phyloP scores from a whole-genome alignment of 164 flowering plant genomes.

The Magnolia officinalis region DNA sequence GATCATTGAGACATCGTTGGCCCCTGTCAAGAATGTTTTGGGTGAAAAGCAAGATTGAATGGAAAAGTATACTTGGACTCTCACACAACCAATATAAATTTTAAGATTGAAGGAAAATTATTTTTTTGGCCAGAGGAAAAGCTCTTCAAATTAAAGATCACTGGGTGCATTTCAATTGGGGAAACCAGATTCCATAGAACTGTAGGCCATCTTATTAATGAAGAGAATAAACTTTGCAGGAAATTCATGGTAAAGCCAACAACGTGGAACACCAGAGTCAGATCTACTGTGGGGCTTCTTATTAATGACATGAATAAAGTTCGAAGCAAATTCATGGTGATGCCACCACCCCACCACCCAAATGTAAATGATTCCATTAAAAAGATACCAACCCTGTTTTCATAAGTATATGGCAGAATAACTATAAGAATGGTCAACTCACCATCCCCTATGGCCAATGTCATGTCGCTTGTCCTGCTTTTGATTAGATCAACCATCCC shows the following conservation, averaged over 20 bases:
- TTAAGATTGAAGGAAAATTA: neutral
- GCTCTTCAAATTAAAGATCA: neutral
- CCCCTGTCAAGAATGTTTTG: slow-evolving; percentile 44
- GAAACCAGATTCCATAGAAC: neutral
- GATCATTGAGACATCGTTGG: slow-evolving; percentile 97
- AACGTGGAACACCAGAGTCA: too few relatives aligned
- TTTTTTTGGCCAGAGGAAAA: neutral
- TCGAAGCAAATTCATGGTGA: neutral
- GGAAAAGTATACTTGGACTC: neutral
- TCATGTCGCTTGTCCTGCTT: slow-evolving; percentile 85
- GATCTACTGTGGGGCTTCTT: neutral
- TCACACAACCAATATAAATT: neutral
- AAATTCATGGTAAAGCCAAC: neutral
- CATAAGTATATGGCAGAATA: neutral
- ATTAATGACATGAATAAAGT: neutral
- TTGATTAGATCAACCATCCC: slow-evolving; percentile 87
- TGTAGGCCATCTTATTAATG: neutral
- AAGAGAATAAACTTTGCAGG: neutral
- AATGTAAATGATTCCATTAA: neutral
- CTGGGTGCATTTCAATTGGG: neutral
- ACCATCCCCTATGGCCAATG: slow-evolving; percentile 97
- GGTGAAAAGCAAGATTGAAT: neutral
- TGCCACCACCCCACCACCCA: neutral
- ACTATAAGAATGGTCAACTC: slow-evolving; percentile 26
- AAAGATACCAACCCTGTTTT: neutral